These are phyloP conservation scores for Argentina anserina DNA, from an alignment of 306 rosid species.

Conservation along the genomic window DNA sequence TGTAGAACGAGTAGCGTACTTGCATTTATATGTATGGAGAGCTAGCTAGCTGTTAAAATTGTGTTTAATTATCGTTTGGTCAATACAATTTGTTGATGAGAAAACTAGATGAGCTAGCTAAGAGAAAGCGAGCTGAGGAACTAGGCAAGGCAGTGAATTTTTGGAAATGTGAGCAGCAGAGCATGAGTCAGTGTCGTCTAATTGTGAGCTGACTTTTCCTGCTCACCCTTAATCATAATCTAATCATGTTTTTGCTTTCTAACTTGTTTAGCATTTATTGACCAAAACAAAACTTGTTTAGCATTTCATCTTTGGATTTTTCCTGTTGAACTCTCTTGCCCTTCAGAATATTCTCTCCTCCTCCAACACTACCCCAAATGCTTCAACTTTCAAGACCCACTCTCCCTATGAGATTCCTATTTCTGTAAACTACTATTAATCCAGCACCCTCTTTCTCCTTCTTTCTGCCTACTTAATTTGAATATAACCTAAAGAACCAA, in stretches of 20 bases:
- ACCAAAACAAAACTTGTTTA: slow-evolving; percentile 69
- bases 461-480: neutral
- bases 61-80: too few species aligned
- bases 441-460: neutral
- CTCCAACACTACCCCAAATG: slow-evolving; percentile 52
- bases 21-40: neutral
- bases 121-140: too few species aligned
- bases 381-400: slow-evolving; percentile 77
- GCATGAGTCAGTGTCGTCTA: slow-evolving; percentile 46
- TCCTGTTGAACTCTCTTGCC: slow-evolving; percentile 71
- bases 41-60: neutral
- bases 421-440: slow-evolving; percentile 1
- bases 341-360: slow-evolving; percentile 79
- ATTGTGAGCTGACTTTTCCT: slow-evolving; percentile 88
- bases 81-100: neutral
- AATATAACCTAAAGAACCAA: neutral
- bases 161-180: slow-evolving; percentile 63
- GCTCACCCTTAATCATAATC: slow-evolving; percentile 76
- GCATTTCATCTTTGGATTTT: slow-evolving; percentile 64
- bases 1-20: neutral
- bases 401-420: slow-evolving; percentile 49
- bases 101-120: slow-evolving; percentile 1
- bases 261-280: slow-evolving; percentile 57
- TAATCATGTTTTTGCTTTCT: slow-evolving; percentile 72
- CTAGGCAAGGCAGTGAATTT: slow-evolving; percentile 75